A percentile compares a stretch with the other conserved stretches of the same genome.
These are phyloP conservation scores for Neurospora tetrasperma DNA, from an alignment of 495 filamentous ascomycete genomes.

Conservation along the genomic window DNA sequence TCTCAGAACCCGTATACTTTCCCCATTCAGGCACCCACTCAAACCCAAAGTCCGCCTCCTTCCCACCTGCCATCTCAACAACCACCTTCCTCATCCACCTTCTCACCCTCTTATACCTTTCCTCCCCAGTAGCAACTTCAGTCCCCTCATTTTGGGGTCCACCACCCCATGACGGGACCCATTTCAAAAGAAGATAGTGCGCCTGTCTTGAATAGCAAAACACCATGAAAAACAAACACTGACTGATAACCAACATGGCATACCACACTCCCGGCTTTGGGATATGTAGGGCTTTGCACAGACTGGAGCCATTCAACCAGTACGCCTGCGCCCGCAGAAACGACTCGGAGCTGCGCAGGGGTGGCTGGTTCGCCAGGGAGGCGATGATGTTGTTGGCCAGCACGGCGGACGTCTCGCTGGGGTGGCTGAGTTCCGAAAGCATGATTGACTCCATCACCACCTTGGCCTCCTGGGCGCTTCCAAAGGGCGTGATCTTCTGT, in stretches of 20 bases:
- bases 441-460: conserved; percentile 56
- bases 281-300: conserved; percentile 52
- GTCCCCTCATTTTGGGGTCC: conserved; percentile 15
- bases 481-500: conserved; percentile 42
- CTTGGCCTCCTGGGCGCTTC: conserved; percentile 42
- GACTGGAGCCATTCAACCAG: conserved; percentile 56
- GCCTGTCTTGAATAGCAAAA: conserved; percentile 39
- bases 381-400: conserved; percentile 68
- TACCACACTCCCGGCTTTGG: conserved; percentile 47
- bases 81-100: background rate
- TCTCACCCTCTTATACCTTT: background rate
- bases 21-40: conserved; percentile 48
- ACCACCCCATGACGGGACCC: no score
- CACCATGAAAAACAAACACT: conserved; percentile 54
- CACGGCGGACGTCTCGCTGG: conserved; percentile 46
- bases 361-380: conserved; percentile 50
- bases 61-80: conserved; percentile 14
- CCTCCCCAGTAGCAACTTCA: conserved; percentile 23
- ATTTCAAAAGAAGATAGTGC: background rate
- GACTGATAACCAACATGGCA: conserved; percentile 50
- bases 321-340: conserved; percentile 57
- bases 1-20: conserved; percentile 12
- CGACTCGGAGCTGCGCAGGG: conserved; percentile 48
- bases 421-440: conserved; percentile 48
- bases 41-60: conserved; percentile 49